Evolutionary conservation across 176 grass and related monocot genomes (phyloP).

Genomic region (Zea mays): Zm-B73-REFERENCE-NAM-5.0 NC_050103.1:10723001-10723500

Average conservation of each 20-base stretch:
- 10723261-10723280: constrained; percentile 22
- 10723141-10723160: constrained; percentile 37
- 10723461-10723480: too few species aligned
- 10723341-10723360: background rate
- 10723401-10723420: too few species aligned
- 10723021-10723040: background rate
- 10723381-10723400: too few species aligned
- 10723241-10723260: background rate
- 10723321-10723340: constrained; percentile 20
- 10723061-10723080: background rate
- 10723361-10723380: too few species aligned
- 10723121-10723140: constrained; percentile 20
- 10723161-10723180: constrained; percentile 32
- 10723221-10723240: constrained; percentile 8
- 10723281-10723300: constrained; percentile 34
- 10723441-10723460: too few species aligned
- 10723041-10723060: background rate
- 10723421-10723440: too few species aligned
- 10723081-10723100: background rate
- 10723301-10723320: constrained; percentile 42
- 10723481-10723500: too few species aligned
- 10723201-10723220: constrained; percentile 28
- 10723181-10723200: constrained; percentile 14
- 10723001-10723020: background rate
- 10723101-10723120: background rate